Conservation (phyloP, 345 rosid genomes). For the Lepidium africanum region DNA sequence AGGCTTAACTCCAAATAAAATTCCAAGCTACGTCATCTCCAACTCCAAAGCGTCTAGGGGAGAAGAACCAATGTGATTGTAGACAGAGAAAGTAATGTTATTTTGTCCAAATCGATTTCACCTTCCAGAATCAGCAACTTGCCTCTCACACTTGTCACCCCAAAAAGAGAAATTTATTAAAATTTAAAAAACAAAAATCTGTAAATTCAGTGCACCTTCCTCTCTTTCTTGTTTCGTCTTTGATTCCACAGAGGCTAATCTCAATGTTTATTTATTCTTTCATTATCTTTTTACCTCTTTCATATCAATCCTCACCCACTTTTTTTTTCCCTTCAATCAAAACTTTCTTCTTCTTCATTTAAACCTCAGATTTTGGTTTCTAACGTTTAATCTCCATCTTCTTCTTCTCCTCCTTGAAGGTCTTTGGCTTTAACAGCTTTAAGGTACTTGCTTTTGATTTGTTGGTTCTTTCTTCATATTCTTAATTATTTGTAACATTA, state of each 20-base stretch:
- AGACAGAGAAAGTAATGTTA: not conserved
- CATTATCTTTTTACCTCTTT: slow-evolving; percentile 8
- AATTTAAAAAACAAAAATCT: not conserved
- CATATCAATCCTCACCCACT: not conserved
- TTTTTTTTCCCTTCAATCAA: slow-evolving; percentile 2
- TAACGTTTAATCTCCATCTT: not conserved
- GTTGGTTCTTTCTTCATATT: not conserved
- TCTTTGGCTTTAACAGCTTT: not conserved
- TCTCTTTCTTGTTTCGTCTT: slow-evolving; percentile 21
- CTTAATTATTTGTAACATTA: not conserved
- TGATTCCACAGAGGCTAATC: slow-evolving; percentile 18
- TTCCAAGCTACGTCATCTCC: not conserved
- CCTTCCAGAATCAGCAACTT: slow-evolving; percentile 29
- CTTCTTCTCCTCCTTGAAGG: not conserved
- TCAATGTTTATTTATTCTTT: slow-evolving; percentile 1
- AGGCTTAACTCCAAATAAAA: slow-evolving; percentile 8
- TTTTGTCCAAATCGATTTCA: not conserved
- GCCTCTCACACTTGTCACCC: slow-evolving; percentile 27
- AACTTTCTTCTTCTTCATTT: not conserved
- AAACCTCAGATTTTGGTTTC: not conserved
- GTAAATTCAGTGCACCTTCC: slow-evolving; percentile 32
- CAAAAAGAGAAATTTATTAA: not conserved
- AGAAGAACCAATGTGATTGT: slow-evolving; percentile 26
- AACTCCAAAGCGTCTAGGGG: slow-evolving; percentile 9
- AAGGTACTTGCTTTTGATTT: slow-evolving; percentile 6